Evolutionary conservation across 2,329 filamentous ascomycete species (phyloP), one percentile per base, ranked within the genome.

Genomic region (Diaporthe aspalathi): DNA sequence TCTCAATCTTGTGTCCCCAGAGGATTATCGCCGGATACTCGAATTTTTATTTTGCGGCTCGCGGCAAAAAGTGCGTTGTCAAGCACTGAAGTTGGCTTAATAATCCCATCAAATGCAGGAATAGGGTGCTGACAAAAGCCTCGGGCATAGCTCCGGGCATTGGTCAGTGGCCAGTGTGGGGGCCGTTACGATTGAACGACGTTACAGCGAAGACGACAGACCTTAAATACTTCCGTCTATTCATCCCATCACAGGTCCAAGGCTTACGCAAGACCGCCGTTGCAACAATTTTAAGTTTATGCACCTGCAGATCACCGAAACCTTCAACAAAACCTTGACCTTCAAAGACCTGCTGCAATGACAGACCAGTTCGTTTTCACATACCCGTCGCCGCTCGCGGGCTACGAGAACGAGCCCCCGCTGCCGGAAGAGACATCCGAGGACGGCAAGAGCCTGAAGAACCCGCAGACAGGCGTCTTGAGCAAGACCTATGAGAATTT

Each of bases 401-500:
- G 89, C 24, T 91, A 88, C 76, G 85, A 89, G 75, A 80, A 85
- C 63, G 85, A 86, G n/a, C 81, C 85, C 32, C 85, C 89, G 29
- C 80, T 92, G 7, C 80, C 89, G 9, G 81, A 86, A 62, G 90
- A 93, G 75, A 86, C 82, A 74, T 85, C 86, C 57, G 89, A 88
- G 47, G 93, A 97, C 79, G 93, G 93, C 60, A 97, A 97, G 83
- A 94, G 92, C 63, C 88, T 89, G 75, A 84, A 88, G 67, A 97
- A 97, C 76, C 89, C 89, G 0, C 84, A 88, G 40, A 84, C 88
- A 0, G 87, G 86, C 1, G 80, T 85, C 5, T 83, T 88, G 63
- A 95, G 93, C 79, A 82, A 86, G 67, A 89, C 93, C 17, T 97
- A 97, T 77, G 85, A 89, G 20, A 81, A 83, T 45, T 97, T 97